Percentiles rank a stretch among this genome's conserved stretches.
Evolutionary conservation across 2,329 filamentous ascomycete species (phyloP).

Genomic region (Aspergillus floridensis): DNA sequence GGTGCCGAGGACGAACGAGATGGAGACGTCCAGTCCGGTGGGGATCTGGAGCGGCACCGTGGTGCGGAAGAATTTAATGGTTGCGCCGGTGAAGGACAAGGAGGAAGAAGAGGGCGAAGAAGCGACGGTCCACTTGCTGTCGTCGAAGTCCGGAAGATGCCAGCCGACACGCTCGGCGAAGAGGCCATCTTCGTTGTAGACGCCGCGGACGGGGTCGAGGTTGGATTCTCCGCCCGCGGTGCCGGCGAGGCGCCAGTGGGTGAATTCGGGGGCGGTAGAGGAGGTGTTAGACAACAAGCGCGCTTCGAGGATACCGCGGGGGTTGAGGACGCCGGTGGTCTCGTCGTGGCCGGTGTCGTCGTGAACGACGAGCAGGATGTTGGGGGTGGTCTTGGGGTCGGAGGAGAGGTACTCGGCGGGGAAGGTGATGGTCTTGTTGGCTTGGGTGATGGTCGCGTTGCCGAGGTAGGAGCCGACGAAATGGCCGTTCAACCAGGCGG

Average conservation of each 20-base stretch:
- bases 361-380: constrained; percentile 60
- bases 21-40: constrained; percentile 53
- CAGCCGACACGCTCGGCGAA: constrained; percentile 58
- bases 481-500: constrained; percentile 56
- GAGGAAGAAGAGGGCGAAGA: constrained; percentile 23
- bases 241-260: constrained; percentile 58
- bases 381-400: constrained; percentile 48
- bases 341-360: constrained; percentile 48
- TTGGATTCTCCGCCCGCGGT: constrained; percentile 53
- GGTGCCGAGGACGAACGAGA: constrained; percentile 55
- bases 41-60: constrained; percentile 53
- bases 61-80: constrained; percentile 57
- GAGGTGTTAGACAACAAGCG: constrained; percentile 41
- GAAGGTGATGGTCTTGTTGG: constrained; percentile 47
- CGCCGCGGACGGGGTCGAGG: constrained; percentile 56
- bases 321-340: constrained; percentile 30
- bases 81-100: constrained; percentile 48
- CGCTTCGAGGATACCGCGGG: constrained; percentile 44
- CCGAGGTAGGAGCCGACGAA: constrained; percentile 58
- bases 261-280: constrained; percentile 46
- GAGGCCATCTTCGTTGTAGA: constrained; percentile 58
- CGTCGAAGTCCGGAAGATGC: constrained; percentile 58
- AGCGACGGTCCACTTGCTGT: constrained; percentile 42
- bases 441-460: constrained; percentile 18
- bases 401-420: constrained; percentile 41